Base-by-base conservation (phyloP, 148 eudicot species). In the Pharnaceum exiguum region DNA sequence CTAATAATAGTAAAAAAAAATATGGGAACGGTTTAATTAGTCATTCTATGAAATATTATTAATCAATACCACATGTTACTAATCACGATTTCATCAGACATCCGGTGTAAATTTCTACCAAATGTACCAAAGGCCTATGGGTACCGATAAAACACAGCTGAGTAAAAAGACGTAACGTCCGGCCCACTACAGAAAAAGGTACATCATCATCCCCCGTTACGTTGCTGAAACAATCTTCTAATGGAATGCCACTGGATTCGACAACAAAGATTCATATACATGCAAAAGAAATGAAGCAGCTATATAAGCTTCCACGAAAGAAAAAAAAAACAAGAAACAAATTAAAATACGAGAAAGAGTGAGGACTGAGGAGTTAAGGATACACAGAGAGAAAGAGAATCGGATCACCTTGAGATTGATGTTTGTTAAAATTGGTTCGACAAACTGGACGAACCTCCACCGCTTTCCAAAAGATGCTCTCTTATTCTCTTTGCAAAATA, bases 401-500 rank as follows among this genome's bases (percentile, higher is more conserved):
- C 60, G 60, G 79, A 78, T 81, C 60, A 79, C 74, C 76, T 85
- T 46, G 88, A 86, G 88, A 86, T 82, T 75, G 79, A 70, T 38
- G 85, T 61, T 49, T 22, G 59, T 39, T 2, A 46, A 51, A 30
- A 5, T 42, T 10, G 31, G 80, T 57, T 77, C 36, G 75, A 74
- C 75, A 79, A 71, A 67, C 66, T 50, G 71, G 71, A 53, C 59
- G 73, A 78, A 71, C 46, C n/a, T 57, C 19, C 72, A 76, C 74
- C 79, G 58, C 78, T 77, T 82, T 79, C 74, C 82, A 82, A 82
- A 82, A 79, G 75, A 80, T 83, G 81, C 85, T 72, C 76, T 2
- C 10, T 60, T 60, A 46, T 60, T 70, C 65, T 42, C 57, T 72
- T 71, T 71, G 57, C 32, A 48, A 53, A 55, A 46, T 38, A 26